Base-by-base conservation (phyloP, 371 early-diverging fungal genomes). In the Batkoa obscura region DNA sequence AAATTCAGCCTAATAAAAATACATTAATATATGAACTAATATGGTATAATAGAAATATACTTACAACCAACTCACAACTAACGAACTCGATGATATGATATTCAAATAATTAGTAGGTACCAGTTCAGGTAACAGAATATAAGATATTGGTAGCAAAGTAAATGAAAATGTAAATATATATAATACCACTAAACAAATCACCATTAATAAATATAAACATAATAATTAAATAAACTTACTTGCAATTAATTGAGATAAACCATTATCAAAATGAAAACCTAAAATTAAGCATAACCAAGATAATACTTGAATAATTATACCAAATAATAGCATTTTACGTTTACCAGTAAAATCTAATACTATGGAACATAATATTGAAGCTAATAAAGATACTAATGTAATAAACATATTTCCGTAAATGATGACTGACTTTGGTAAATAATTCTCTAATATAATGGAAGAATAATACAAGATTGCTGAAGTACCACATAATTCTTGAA, bases 131-230 rank as follows among this genome's bases (percentile, higher is more conserved):
- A 78, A 76, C 35, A 84, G 61, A 59, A 84, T 66, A 84, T 86
- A 89, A 9, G 88, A 84, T 57, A 89, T 77, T 13, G 81, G 75
- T 39, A 89, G 86, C 1, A 90, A 64, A 32, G 87, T 92, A 23
- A 91, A 61, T 37, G 84, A 84, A 64, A 82, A 94, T 43, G 74
- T 73, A 33, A 79, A 75, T 13, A 84, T 78, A 68, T 84, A 90
- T 41, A 84, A 59, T 68, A 83, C 76, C 61, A 86, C 70, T 60
- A 15, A 76, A 73, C 6, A 78, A 71, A n/a, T n/a, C n/a, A n/a
- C n/a, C n/a, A n/a, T n/a, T n/a, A 23, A 76, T 78, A n/a, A 83
- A 79, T 31, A 84, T 63, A 33, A 68, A 59, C n/a, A 45, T 4
- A 45, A 45, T 9, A n/a, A 4, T 3, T 15, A 45, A 45, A n/a